These are phyloP conservation scores for Saxophila tyrrhenica DNA, from an alignment of 495 filamentous ascomycete species.

Conservation along the genomic window DNA sequence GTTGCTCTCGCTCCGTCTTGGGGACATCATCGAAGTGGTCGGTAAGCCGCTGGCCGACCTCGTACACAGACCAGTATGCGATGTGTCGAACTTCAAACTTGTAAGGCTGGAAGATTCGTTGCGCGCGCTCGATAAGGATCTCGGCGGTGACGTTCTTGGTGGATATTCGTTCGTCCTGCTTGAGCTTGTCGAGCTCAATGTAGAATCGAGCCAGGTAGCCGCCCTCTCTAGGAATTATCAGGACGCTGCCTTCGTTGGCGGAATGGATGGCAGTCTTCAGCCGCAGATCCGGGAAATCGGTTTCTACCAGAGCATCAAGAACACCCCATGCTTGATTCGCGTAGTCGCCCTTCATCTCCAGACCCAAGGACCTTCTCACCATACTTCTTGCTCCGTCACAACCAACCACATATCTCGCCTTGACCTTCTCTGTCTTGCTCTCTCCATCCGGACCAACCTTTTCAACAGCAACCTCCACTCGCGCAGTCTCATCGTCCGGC, in stretches of 20 bases:
- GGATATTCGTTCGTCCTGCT: conserved; percentile 32
- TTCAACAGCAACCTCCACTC: conserved; percentile 15
- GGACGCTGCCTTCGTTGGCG: conserved; percentile 36
- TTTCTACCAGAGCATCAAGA: conserved; percentile 66
- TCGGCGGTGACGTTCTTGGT: conserved; percentile 16
- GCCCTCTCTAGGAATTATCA: conserved; percentile 59
- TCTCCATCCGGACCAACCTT: conserved; percentile 29
- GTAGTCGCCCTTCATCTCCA: conserved; percentile 62
- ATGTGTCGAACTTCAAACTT: conserved; percentile 39
- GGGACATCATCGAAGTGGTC: conserved; percentile 36
- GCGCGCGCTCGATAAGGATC: conserved; percentile 10
- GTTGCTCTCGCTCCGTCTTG: not conserved
- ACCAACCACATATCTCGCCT: conserved; percentile 60
- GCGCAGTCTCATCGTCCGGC: conserved; percentile 2
- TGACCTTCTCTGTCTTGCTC: conserved; percentile 41
- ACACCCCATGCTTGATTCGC: conserved; percentile 72
- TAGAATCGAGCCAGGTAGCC: conserved; percentile 50
- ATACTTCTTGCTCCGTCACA: conserved; percentile 70
- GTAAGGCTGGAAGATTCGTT: conserved; percentile 45
- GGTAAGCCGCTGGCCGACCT: conserved; percentile 48
- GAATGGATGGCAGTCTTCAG: conserved; percentile 48
- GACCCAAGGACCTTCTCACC: conserved; percentile 55
- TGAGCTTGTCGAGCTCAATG: conserved; percentile 50
- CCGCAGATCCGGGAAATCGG: conserved; percentile 65
- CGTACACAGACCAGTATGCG: conserved; percentile 51